These are phyloP conservation scores for Termitomyces sp. DNA, from an alignment of 768 basidiomycete genomes.

Conservation along the genomic window DNA sequence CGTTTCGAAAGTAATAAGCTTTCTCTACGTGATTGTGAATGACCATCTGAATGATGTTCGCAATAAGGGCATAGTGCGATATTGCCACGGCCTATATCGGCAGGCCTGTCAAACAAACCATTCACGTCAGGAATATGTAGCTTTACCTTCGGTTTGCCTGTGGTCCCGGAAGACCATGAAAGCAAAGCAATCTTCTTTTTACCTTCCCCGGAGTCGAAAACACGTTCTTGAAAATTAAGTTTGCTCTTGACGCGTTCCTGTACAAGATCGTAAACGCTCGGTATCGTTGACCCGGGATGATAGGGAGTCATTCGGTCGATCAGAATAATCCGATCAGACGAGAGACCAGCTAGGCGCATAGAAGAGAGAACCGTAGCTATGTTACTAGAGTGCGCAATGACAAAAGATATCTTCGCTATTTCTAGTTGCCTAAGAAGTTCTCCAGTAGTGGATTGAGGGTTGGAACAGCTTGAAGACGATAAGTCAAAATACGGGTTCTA, in stretches of 20 bases:
- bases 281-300: slow-evolving; percentile 7
- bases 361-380: slow-evolving; percentile 35
- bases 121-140: not conserved
- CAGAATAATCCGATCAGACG: slow-evolving; percentile 35
- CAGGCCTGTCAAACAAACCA: slow-evolving; percentile 6
- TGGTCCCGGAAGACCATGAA: slow-evolving; percentile 68
- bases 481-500: not conserved
- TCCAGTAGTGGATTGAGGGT: slow-evolving; percentile 47
- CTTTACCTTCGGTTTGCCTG: slow-evolving; percentile 58
- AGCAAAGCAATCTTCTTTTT: slow-evolving; percentile 59
- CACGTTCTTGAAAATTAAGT: slow-evolving; percentile 37
- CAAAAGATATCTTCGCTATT: slow-evolving; percentile 36
- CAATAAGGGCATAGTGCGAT: slow-evolving; percentile 51
- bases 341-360: slow-evolving; percentile 28
- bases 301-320: slow-evolving; percentile 23
- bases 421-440: slow-evolving; percentile 52
- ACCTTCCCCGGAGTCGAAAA: slow-evolving; percentile 47
- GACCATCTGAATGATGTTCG: slow-evolving; percentile 51
- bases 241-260: slow-evolving; percentile 18
- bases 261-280: slow-evolving; percentile 25
- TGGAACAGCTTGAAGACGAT: slow-evolving; percentile 40
- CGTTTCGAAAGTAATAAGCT: slow-evolving; percentile 21
- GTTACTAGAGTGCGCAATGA: slow-evolving; percentile 40
- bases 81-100: slow-evolving; percentile 44
- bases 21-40: slow-evolving; percentile 31